Conservation (phyloP, 495 filamentous ascomycete species). For the Lasiosphaeria ovina region DNA sequence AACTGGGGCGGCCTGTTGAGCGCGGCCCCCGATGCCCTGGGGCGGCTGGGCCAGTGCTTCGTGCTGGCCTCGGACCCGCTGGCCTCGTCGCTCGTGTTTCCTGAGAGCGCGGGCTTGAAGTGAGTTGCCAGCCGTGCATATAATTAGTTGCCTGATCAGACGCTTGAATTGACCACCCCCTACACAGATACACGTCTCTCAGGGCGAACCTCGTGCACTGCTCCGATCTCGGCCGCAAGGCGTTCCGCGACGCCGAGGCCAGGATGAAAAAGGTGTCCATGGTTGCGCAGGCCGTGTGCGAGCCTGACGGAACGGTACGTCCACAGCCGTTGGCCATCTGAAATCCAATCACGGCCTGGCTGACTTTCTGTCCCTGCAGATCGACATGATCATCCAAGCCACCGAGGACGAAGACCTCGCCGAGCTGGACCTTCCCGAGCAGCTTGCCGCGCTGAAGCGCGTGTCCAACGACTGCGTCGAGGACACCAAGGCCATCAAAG, state of each 20-base stretch:
- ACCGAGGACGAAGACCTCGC: conserved; percentile 2
- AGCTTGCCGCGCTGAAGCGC: background rate
- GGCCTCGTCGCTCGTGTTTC: background rate
- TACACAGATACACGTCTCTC: background rate
- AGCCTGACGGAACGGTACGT: conserved; percentile 1
- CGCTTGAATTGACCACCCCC: too few relatives aligned
- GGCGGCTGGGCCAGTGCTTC: background rate
- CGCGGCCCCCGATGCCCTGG: background rate
- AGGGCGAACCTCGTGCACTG: background rate
- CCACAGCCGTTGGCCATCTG: background rate
- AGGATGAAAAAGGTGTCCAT: conserved; percentile 1
- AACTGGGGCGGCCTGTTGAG: conserved; percentile 1
- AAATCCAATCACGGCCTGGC: background rate
- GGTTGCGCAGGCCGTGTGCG: background rate
- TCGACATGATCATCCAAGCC: conserved; percentile 1
- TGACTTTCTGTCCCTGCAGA: background rate
- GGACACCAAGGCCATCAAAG: background rate
- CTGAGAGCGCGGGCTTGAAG: background rate
- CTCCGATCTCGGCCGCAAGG: background rate
- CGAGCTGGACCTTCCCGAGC: background rate
- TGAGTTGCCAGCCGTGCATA: background rate
- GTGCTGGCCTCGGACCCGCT: background rate
- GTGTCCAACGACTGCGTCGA: conserved; percentile 1
- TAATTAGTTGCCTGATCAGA: background rate
- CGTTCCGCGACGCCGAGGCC: background rate